These are phyloP conservation scores for Panicum miliaceum DNA, from an alignment of 176 grass and related monocot genomes.

Conservation along the genomic window DNA sequence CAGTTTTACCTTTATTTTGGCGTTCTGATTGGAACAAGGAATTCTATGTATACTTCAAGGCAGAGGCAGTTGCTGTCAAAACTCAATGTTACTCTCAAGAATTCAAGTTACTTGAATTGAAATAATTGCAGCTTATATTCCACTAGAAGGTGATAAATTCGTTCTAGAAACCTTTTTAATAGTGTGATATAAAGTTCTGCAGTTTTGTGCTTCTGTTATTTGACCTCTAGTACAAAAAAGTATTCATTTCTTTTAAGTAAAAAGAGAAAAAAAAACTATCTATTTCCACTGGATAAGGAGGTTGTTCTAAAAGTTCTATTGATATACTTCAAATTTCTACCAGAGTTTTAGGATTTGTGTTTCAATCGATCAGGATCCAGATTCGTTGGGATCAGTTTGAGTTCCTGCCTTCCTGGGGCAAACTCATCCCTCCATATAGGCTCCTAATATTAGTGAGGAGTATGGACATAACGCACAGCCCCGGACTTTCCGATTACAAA, in stretches of 20 bases:
- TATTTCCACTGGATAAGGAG: neutral
- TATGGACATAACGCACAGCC: neutral
- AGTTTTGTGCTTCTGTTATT: neutral
- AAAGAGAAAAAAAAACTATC: neutral
- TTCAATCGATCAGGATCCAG: neutral
- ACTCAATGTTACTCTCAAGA: neutral
- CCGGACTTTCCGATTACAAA: neutral
- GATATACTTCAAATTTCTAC: neutral
- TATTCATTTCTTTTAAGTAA: neutral
- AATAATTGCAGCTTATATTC: neutral
- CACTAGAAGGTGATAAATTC: neutral
- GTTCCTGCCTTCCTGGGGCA: neutral
- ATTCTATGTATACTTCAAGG: neutral
- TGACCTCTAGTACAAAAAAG: neutral
- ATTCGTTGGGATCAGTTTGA: neutral
- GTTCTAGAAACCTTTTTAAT: neutral
- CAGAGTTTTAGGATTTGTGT: neutral
- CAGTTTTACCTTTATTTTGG: neutral
- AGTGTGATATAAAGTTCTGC: conserved; percentile 1
- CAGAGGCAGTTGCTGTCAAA: neutral
- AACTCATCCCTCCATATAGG: neutral
- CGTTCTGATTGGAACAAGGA: conserved; percentile 13
- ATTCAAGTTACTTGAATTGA: conserved; percentile 18
- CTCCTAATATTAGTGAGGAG: neutral
- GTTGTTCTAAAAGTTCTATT: neutral